Evolutionary conservation across 305 asterid genomes (phyloP), one percentile per base, ranked within the genome.

Genomic region (Fraxinus xanthoxyloides): DNA sequence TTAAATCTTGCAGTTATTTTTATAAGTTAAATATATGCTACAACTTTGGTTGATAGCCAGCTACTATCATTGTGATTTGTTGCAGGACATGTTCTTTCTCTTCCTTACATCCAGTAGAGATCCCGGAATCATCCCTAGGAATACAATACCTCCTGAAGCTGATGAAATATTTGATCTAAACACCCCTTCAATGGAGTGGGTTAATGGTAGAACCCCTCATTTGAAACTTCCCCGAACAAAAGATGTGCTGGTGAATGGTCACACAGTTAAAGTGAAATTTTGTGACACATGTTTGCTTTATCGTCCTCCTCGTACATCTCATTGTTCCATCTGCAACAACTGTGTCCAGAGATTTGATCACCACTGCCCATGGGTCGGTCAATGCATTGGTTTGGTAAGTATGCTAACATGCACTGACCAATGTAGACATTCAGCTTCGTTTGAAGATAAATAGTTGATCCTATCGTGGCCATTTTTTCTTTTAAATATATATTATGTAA

Each of bases 231-330:
- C 97, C 19, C 84, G 91, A 65, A 88, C 93, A 34, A 91, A 90
- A 80, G 94, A 91, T 56, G 92, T 91, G 15, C 3, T 86, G 13
- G 86, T 92, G 43, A 91, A 92, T 72, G 95, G 95, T 15, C 92
- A 90, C 89, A 8, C 90, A 0, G 92, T 93, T 72, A 91, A 89
- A 83, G 95, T 93, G 69, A 93, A 93, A 80, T 93, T 87, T 54
- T 93, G 97, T 30, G 94, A 93, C 72, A 91, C 95, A 3, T 92
- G 97, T 72, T 67, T 91, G 78, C 87, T 92, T 21, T 92, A 92
- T 69, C 95, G 94, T 28, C 95, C 95, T 77, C 94, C 97, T 3
- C 94, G 97, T 26, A 90, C 95, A n/a, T 93, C 97, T n/a, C 97
- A 93, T 85, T 93, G 97, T 83, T 88, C 93, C 46, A 89, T 90